These are phyloP conservation scores for Elsinoe ampelina DNA, from an alignment of 2,329 filamentous ascomycete species.

Conservation along the genomic window DNA sequence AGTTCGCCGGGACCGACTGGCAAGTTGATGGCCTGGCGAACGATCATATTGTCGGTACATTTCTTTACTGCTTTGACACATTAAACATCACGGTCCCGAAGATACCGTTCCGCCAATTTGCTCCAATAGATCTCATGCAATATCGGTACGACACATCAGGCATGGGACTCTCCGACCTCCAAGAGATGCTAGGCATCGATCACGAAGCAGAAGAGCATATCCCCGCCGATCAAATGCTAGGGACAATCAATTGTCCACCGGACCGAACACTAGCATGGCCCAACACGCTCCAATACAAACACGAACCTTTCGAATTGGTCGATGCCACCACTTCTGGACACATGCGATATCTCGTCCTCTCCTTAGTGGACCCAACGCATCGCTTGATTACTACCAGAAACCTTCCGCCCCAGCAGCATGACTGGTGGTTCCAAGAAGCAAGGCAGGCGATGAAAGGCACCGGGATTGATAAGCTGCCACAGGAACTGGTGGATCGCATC, in stretches of 20 bases:
- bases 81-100: conserved; percentile 47
- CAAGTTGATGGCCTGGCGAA: conserved; percentile 40
- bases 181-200: neutral
- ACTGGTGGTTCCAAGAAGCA: conserved; percentile 30
- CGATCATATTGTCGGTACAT: conserved; percentile 53
- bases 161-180: neutral
- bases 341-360: conserved; percentile 46
- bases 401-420: conserved; percentile 38
- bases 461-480: neutral
- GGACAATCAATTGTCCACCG: conserved; percentile 36
- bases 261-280: conserved; percentile 46
- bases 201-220: conserved; percentile 28
- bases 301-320: conserved; percentile 40
- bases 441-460: neutral
- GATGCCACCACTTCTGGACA: conserved; percentile 45
- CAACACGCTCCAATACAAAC: conserved; percentile 41
- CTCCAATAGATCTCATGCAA: conserved; percentile 6
- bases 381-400: conserved; percentile 43
- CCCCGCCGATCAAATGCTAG: conserved; percentile 34
- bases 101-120: conserved; percentile 40
- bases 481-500: neutral
- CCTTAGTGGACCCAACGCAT: conserved; percentile 45
- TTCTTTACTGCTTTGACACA: conserved; percentile 50
- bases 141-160: conserved; percentile 23
- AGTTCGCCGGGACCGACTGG: conserved; percentile 43